Percentiles rank a stretch among this genome's conserved stretches.
Evolutionary conservation across 768 basidiomycete species (phyloP).

Genomic region (Tulasnella sp.): DNA sequence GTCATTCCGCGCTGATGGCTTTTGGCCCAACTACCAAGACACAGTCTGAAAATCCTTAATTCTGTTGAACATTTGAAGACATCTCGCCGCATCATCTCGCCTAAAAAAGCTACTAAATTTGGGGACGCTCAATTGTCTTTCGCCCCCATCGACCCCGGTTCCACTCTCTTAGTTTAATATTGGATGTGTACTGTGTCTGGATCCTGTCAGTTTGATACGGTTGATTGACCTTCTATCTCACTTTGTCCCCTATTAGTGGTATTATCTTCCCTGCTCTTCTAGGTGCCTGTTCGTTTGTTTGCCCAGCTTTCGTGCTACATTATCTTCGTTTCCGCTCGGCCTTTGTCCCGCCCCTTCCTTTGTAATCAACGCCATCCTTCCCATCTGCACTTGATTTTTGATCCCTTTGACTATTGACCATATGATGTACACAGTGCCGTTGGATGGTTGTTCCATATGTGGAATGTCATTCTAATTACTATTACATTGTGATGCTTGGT

Average conservation of each 20-base stretch:
- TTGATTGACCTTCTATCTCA: background rate
- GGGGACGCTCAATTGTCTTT: background rate
- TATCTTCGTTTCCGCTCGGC: background rate
- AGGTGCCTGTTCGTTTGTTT: background rate
- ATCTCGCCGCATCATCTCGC: background rate
- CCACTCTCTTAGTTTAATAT: background rate
- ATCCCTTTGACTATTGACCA: background rate
- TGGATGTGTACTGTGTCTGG: background rate
- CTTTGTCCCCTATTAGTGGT: background rate
- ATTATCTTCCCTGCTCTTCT: background rate
- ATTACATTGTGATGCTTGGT: background rate
- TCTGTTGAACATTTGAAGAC: background rate
- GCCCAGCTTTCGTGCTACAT: background rate
- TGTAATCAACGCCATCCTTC: background rate
- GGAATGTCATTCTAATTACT: background rate
- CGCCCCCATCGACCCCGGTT: background rate
- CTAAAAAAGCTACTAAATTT: background rate
- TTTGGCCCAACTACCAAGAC: slow-evolving; percentile 33
- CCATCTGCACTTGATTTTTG: no score
- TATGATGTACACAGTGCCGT: background rate
- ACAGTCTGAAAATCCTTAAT: background rate
- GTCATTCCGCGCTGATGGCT: slow-evolving; percentile 70
- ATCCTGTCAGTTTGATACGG: background rate
- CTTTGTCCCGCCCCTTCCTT: background rate
- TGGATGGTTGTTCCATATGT: background rate